phyloP scores from a whole-genome alignment of 2,329 filamentous ascomycete species.

The Fusarium scirpi region DNA sequence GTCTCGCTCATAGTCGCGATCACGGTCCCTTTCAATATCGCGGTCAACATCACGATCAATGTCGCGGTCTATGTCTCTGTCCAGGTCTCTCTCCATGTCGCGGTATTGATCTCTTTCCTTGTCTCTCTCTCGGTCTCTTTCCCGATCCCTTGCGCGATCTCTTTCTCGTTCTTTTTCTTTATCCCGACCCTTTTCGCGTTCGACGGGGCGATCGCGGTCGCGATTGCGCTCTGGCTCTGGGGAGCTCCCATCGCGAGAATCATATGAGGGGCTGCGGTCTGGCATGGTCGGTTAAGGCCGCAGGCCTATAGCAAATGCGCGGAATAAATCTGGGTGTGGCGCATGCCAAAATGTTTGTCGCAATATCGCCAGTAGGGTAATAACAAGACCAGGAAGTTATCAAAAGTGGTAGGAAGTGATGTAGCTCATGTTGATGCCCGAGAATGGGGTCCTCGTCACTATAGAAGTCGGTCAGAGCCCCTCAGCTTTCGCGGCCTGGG shows the following conservation, averaged over 20 bases:
- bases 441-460: conserved; percentile 23
- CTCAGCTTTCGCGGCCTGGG: conserved; percentile 38
- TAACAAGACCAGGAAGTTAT: neutral
- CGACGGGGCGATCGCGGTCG: conserved; percentile 25
- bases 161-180: neutral
- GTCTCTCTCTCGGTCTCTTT: conserved; percentile 13
- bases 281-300: conserved; percentile 38
- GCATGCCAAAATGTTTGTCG: conserved; percentile 38
- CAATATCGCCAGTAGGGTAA: conserved; percentile 2
- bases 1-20: conserved; percentile 15
- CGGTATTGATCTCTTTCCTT: conserved; percentile 18
- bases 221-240: conserved; percentile 36
- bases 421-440: conserved; percentile 30
- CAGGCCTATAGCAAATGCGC: conserved; percentile 26
- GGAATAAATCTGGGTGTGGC: conserved; percentile 11
- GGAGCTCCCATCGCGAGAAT: conserved; percentile 42
- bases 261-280: conserved; percentile 40
- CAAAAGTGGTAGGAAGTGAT: conserved; percentile 5
- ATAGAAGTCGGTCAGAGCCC: conserved; percentile 38
- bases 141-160: conserved; percentile 10
- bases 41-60: conserved; percentile 18
- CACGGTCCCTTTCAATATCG: conserved; percentile 2
- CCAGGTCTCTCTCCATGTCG: conserved; percentile 10
- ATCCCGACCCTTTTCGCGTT: conserved; percentile 4
- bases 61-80: conserved; percentile 8